A percentile compares a stretch with the other conserved stretches of the same genome.
These are phyloP conservation scores for Dioscorea dumetorum DNA, from an alignment of 106 monocot genomes.

Conservation along the genomic window DNA sequence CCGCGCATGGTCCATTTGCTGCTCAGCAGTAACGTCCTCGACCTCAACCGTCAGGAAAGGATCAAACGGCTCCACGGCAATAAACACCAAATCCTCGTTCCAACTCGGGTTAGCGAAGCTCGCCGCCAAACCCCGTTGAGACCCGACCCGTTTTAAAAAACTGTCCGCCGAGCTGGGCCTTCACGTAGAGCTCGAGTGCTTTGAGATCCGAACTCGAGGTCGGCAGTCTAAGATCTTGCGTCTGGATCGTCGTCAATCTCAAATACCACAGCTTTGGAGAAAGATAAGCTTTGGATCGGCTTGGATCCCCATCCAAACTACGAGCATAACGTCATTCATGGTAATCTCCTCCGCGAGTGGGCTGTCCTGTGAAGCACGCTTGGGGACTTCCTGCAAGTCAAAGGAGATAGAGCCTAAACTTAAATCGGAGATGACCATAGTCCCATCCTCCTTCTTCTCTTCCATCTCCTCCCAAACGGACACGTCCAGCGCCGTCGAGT, in stretches of 20 bases:
- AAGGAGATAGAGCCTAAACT: slow-evolving; percentile 69
- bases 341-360: slow-evolving; percentile 35
- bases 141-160: slow-evolving; percentile 58
- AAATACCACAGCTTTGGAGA: slow-evolving; percentile 93
- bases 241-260: slow-evolving; percentile 72
- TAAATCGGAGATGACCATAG: slow-evolving; percentile 9
- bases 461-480: slow-evolving; percentile 29
- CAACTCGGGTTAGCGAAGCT: slow-evolving; percentile 51
- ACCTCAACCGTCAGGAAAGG: slow-evolving; percentile 56
- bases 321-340: slow-evolving; percentile 70
- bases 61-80: slow-evolving; percentile 91
- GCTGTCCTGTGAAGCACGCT: slow-evolving; percentile 77
- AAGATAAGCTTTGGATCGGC: slow-evolving; percentile 81
- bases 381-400: slow-evolving; percentile 81
- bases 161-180: slow-evolving; percentile 69
- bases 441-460: slow-evolving; percentile 4
- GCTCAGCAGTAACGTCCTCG: slow-evolving; percentile 43
- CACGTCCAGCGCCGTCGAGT: slow-evolving; percentile 62
- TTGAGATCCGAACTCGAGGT: slow-evolving; percentile 24
- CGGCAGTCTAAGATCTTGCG: slow-evolving; percentile 61
- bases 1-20: slow-evolving; percentile 48
- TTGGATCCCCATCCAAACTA: slow-evolving; percentile 82
- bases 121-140: slow-evolving; percentile 24
- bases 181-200: slow-evolving; percentile 48
- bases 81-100: slow-evolving; percentile 85